These are phyloP conservation scores for Cercospora brassicicola DNA, from an alignment of 2,329 filamentous ascomycete species.

Conservation along the genomic window DNA sequence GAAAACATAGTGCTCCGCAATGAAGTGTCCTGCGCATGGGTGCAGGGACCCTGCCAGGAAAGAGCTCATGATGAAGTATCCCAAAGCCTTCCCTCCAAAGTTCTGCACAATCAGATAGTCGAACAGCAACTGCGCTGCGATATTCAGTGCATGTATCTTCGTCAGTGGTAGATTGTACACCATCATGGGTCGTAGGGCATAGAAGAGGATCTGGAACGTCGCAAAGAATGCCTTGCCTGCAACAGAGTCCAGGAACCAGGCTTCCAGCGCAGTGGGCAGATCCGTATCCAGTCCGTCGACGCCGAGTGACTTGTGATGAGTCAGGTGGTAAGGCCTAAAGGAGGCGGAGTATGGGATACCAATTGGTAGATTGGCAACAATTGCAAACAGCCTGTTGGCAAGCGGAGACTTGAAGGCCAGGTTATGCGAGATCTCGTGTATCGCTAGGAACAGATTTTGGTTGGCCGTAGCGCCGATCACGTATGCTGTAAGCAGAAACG, in stretches of 20 bases:
- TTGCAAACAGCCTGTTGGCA: conserved; percentile 81
- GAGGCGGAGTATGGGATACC: conserved; percentile 94
- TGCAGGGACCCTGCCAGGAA: conserved; percentile 94
- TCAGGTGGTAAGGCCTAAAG: conserved; percentile 96
- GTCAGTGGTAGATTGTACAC: conserved; percentile 89
- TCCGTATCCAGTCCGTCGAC: conserved; percentile 96
- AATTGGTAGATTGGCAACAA: conserved; percentile 94
- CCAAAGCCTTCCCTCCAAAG: conserved; percentile 64
- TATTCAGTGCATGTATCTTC: conserved; percentile 77
- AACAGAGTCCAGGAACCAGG: conserved; percentile 88
- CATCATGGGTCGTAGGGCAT: conserved; percentile 92
- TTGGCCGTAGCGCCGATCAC: conserved; percentile 91
- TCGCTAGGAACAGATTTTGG: conserved; percentile 97
- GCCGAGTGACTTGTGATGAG: conserved; percentile 97
- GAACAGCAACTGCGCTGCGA: conserved; percentile 73
- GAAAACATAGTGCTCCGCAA: conserved; percentile 78
- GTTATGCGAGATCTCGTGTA: conserved; percentile 98
- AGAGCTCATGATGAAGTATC: conserved; percentile 83
- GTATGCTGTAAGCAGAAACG: conserved; percentile 85
- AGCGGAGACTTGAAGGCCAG: conserved; percentile 80
- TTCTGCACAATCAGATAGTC: conserved; percentile 67
- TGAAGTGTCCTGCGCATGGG: conserved; percentile 95
- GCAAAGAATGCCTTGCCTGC: conserved; percentile 98
- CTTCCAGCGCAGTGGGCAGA: conserved; percentile 87
- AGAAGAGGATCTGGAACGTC: conserved; percentile 99